These are phyloP conservation scores for Tuber umbilicatum DNA, from an alignment of 495 filamentous ascomycete species.

Conservation along the genomic window DNA sequence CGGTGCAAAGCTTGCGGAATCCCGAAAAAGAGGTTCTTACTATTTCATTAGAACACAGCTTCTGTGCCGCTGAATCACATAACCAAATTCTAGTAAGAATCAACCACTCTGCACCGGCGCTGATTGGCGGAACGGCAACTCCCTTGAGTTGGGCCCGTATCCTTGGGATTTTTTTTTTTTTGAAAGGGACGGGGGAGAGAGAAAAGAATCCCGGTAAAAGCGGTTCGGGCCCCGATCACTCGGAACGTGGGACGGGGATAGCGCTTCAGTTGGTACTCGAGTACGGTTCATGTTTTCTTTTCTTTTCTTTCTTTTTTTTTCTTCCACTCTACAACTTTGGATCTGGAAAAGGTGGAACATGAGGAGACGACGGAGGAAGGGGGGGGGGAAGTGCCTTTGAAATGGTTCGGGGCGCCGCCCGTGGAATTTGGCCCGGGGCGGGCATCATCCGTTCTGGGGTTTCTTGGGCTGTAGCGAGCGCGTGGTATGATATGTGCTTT, in stretches of 20 bases:
- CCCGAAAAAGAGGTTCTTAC: neutral
- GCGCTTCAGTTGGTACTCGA: neutral
- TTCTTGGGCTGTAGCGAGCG: neutral
- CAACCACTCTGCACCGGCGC: neutral
- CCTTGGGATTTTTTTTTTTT: conserved; percentile 5
- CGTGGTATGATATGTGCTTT: neutral
- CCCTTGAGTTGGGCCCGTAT: neutral
- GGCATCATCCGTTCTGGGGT: neutral
- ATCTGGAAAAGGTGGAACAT: neutral
- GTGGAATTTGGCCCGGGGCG: neutral
- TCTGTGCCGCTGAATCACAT: neutral
- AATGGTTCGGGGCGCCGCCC: neutral
- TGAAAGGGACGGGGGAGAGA: neutral
- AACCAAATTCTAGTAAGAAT: neutral
- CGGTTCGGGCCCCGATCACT: neutral
- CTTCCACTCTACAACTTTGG: neutral
- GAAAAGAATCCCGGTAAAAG: neutral
- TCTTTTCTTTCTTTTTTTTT: neutral
- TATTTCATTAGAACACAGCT: neutral
- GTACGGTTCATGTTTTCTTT: neutral
- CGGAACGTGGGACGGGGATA: neutral
- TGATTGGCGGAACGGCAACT: neutral
- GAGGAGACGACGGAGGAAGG: neutral
- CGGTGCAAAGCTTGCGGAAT: neutral
- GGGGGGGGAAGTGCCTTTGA: neutral